Evolutionary conservation across 208 protist genomes (phyloP).

Genomic region (Leptomonas pyrrhocoris): DNA sequence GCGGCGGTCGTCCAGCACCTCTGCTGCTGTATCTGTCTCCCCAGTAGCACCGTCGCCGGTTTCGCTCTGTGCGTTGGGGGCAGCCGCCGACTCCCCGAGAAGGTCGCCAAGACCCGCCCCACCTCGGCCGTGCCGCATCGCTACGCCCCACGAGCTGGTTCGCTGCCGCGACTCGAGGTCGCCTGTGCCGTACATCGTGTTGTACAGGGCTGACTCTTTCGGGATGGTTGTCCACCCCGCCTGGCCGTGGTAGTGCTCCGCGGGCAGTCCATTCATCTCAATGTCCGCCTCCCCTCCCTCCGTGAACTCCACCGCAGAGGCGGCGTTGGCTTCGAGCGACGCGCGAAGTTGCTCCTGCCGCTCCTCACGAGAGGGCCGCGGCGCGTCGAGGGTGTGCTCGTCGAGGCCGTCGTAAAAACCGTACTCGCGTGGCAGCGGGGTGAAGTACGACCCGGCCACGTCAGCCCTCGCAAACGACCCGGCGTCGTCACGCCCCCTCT

Average conservation of each 20-base stretch:
- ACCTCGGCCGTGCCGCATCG: slow-evolving; percentile 13
- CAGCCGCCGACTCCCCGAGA: slow-evolving; percentile 23
- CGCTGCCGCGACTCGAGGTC: slow-evolving; percentile 82
- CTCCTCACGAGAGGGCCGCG: slow-evolving; percentile 42
- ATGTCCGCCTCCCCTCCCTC: slow-evolving; percentile 82
- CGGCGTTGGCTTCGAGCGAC: slow-evolving; percentile 61
- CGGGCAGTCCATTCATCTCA: slow-evolving; percentile 67
- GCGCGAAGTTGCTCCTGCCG: slow-evolving; percentile 53
- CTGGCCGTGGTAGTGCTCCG: slow-evolving; percentile 75
- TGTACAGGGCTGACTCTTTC: slow-evolving; percentile 78
- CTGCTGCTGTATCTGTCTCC: not conserved
- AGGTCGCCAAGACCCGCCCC: slow-evolving; percentile 4
- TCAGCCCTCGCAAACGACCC: not conserved
- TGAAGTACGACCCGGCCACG: slow-evolving; percentile 60
- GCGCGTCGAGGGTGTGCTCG: slow-evolving; percentile 46
- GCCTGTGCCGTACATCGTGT: slow-evolving; percentile 44
- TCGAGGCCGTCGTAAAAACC: slow-evolving; percentile 80
- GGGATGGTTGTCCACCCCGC: slow-evolving; percentile 79
- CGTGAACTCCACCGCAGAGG: slow-evolving; percentile 77
- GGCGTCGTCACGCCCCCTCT: slow-evolving; percentile 18
- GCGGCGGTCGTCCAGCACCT: slow-evolving; percentile 53
- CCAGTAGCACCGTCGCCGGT: not conserved
- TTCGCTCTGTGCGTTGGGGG: not conserved
- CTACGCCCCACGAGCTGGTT: slow-evolving; percentile 76
- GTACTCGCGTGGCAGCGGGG: slow-evolving; percentile 64